Evolutionary conservation across 768 basidiomycete genomes (phyloP).

Genomic region (Pulveroboletus sp.): DNA sequence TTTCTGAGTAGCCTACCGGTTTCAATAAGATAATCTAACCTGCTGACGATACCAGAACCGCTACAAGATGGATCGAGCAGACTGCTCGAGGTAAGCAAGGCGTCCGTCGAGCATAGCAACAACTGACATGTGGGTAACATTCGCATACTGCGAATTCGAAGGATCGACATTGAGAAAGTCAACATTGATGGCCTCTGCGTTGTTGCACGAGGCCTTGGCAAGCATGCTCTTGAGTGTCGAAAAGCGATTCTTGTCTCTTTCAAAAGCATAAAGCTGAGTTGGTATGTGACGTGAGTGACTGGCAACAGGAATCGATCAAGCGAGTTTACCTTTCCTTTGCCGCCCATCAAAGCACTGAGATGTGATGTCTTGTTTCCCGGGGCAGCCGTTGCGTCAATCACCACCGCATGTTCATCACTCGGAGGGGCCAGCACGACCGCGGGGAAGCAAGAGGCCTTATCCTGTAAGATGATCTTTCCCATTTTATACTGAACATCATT

Average conservation of each 20-base stretch:
- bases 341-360: constrained; percentile 82
- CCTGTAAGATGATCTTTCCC: constrained; percentile 90
- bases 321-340: constrained; percentile 65
- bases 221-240: constrained; percentile 85
- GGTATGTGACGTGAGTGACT: neutral
- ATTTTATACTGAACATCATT: constrained; percentile 67
- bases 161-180: constrained; percentile 89
- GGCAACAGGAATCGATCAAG: neutral
- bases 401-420: constrained; percentile 43
- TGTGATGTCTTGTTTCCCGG: constrained; percentile 99
- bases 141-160: constrained; percentile 52
- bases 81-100: constrained; percentile 36
- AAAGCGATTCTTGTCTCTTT: constrained; percentile 80
- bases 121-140: constrained; percentile 85
- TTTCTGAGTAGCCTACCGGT: constrained; percentile 46
- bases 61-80: constrained; percentile 96
- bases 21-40: constrained; percentile 80
- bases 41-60: constrained; percentile 89
- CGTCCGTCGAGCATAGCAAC: neutral
- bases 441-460: constrained; percentile 98
- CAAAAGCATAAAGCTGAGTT: constrained; percentile 81
- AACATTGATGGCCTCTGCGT: constrained; percentile 68
- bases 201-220: constrained; percentile 76
- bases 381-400: constrained; percentile 94
- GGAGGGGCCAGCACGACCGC: constrained; percentile 83